Evolutionary conservation across 345 rosid species (phyloP), one percentile per base, ranked within the genome.

Genomic region (Gossypium turneri): DNA sequence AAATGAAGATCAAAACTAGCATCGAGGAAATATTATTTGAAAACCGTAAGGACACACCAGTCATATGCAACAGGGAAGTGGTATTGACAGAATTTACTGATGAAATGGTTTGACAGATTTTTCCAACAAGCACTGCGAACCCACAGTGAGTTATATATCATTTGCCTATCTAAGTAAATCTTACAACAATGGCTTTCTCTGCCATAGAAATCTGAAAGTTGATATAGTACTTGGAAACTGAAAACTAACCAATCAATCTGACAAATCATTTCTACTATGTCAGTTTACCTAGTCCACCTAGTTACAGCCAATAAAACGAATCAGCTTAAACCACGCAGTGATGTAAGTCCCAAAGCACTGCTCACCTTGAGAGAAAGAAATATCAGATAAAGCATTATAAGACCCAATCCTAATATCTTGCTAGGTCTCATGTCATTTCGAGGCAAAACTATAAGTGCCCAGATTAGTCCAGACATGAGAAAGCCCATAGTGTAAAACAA

Each of bases 401-500:
- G 88, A 73, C 88, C 88, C 10, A 81, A 27, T 57, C 88, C 90
- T 72, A 86, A 75, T 45, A 79, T 74, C 79, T 81, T 91, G 86
- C 75, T 91, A 4, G 94, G 98, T n/a, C 80, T 87, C 98, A 94
- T 94, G 69, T 89, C 84, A 41, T 89, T 89, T 48, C 86, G 82
- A 5, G 95, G 92, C 64, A 91, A 79, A 41, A 90, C 80, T 10
- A 88, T 62, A 55, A 91, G 82, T 2, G 98, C 85, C 90, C 91
- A 93, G 58, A 86, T 27, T 25, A 93, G 81, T 27, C 88, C 94
- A 1, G 81, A 27, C 41, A 90, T 81, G 3, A 94, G 90, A 84
- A 92, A 92, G 67, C 86, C 97, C 77, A 92, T 79, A 2, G 97
- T 90, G 82, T 70, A 86, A 75, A 88, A 86, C 84, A 92, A 71